Percentiles rank a stretch among this genome's conserved stretches.
Conservation (phyloP, 2,329 filamentous ascomycete genomes). For the Colletotrichum sidae region DNA sequence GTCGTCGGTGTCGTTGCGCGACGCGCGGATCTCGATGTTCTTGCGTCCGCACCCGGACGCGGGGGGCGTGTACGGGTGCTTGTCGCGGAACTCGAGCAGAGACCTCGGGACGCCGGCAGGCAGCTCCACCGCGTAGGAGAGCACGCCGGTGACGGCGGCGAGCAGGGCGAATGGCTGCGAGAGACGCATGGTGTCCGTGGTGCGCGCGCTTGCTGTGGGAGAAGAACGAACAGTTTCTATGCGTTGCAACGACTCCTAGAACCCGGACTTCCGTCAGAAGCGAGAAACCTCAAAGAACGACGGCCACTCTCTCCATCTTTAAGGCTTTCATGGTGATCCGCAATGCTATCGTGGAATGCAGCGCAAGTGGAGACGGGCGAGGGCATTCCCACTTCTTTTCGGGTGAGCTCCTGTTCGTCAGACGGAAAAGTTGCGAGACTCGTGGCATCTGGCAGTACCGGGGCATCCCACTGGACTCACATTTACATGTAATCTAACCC, state of each 20-base stretch:
- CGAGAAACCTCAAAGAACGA: not conserved
- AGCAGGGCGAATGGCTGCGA: slow-evolving; percentile 16
- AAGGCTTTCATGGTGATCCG: slow-evolving; percentile 9
- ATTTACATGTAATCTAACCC: not conserved
- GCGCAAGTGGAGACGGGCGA: slow-evolving; percentile 19
- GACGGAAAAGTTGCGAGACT: slow-evolving; percentile 30
- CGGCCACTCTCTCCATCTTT: slow-evolving; percentile 12
- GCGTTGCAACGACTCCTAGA: slow-evolving; percentile 23
- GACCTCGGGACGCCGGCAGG: slow-evolving; percentile 36
- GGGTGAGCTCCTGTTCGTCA: slow-evolving; percentile 16
- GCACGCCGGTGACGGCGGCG: slow-evolving; percentile 19
- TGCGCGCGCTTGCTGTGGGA: too few species aligned
- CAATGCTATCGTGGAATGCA: not conserved
- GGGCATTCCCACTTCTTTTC: slow-evolving; percentile 34
- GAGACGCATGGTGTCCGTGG: slow-evolving; percentile 18
- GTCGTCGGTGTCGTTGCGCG: slow-evolving; percentile 65
- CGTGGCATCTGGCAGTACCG: slow-evolving; percentile 1
- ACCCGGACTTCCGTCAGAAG: not conserved
- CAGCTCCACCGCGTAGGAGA: slow-evolving; percentile 30
- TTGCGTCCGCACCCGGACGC: slow-evolving; percentile 30
- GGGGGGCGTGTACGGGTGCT: slow-evolving; percentile 32
- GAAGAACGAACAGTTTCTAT: not conserved
- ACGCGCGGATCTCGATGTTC: slow-evolving; percentile 43
- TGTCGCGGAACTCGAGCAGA: slow-evolving; percentile 35
- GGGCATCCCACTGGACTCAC: not conserved